Conservation (phyloP, 257 asterid species). For the Orobanche coerulescens region DNA sequence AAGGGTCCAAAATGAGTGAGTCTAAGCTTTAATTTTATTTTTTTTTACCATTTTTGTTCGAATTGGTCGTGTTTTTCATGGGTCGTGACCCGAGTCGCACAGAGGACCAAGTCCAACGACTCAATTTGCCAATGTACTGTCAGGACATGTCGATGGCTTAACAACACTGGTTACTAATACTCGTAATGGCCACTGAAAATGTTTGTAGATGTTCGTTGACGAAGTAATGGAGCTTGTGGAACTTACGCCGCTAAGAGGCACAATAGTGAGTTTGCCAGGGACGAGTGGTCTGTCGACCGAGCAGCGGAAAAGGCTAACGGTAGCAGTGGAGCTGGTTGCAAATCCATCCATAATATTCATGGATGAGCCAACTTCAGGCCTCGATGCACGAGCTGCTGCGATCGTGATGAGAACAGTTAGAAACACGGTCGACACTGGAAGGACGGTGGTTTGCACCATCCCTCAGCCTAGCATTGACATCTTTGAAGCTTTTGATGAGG, state of each 20-base stretch:
- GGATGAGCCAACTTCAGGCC: constrained; percentile 72
- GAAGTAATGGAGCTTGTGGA: constrained; percentile 66
- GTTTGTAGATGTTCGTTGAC: constrained; percentile 40
- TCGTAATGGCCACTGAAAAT: no score
- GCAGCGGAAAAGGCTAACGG: constrained; percentile 66
- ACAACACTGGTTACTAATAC: no score
- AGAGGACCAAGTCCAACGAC: no score
- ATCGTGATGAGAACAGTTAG: constrained; percentile 64
- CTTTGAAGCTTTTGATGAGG: constrained; percentile 68
- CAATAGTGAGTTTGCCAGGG: constrained; percentile 61
- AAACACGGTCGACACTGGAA: constrained; percentile 58
- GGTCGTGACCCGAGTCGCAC: no score
- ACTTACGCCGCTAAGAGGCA: constrained; percentile 40
- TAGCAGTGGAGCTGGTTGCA: constrained; percentile 62
- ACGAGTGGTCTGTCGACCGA: constrained; percentile 57
- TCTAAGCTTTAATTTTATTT: no score
- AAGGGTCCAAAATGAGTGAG: no score
- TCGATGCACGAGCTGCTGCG: constrained; percentile 74
- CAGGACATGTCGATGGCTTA: no score
- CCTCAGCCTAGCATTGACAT: constrained; percentile 72
- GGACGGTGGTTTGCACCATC: constrained; percentile 69
- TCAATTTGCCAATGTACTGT: no score
- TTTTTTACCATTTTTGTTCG: no score
- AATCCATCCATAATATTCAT: constrained; percentile 65
- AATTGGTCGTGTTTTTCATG: no score